These are phyloP conservation scores for Solanum ahanhuiri DNA, from an alignment of 257 asterid species.

Conservation along the genomic window DNA sequence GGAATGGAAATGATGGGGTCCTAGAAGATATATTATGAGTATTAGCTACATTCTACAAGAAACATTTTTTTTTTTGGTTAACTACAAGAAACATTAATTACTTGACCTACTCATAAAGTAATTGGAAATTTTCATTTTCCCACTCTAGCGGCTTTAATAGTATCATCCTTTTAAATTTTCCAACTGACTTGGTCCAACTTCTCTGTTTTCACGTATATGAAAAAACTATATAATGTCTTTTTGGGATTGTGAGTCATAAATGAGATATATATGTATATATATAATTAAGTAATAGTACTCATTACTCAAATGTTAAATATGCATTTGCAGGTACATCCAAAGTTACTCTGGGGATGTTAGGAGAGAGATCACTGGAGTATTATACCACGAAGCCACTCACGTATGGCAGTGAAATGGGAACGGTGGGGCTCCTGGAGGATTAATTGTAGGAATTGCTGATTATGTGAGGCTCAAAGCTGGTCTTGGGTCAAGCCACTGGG, in stretches of 20 bases:
- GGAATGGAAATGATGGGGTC: neutral
- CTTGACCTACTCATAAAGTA: neutral
- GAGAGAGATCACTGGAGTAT: neutral
- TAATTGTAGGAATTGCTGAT: slow-evolving; percentile 23
- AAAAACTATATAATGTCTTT: neutral
- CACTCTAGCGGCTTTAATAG: neutral
- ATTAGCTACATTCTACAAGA: neutral
- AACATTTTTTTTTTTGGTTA: neutral
- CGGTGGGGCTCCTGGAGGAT: slow-evolving; percentile 27
- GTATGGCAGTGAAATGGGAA: slow-evolving; percentile 59
- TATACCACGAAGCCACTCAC: slow-evolving; percentile 52
- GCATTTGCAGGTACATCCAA: slow-evolving; percentile 12
- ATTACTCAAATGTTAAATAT: neutral
- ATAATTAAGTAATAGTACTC: too few species aligned
- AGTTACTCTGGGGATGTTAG: neutral
- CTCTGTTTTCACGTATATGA: neutral
- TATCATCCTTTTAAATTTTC: neutral
- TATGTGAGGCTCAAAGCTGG: slow-evolving; percentile 47
- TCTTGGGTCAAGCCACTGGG: slow-evolving; percentile 54
- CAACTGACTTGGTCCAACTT: neutral
- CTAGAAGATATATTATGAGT: neutral
- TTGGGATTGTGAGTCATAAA: neutral
- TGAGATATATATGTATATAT: too few species aligned
- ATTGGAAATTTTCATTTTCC: too few species aligned
- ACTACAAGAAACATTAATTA: neutral